These are phyloP conservation scores for Alternaria burnsii DNA, from an alignment of 2,329 filamentous ascomycete species.

Conservation along the genomic window DNA sequence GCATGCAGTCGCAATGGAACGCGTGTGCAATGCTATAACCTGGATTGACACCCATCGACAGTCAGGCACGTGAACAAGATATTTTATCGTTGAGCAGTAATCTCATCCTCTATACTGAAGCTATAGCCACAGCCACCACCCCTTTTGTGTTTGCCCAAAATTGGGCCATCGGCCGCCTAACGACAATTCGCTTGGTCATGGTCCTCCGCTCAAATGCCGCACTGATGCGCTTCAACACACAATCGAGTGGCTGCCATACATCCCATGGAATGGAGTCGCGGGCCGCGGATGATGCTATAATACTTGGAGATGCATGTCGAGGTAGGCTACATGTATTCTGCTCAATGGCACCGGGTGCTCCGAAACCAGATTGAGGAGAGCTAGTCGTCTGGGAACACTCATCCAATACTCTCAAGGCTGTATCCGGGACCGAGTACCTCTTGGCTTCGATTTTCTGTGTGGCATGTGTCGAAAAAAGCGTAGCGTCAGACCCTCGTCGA, in stretches of 20 bases:
- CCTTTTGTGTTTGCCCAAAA: slow-evolving; percentile 25
- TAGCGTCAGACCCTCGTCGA: slow-evolving; percentile 11
- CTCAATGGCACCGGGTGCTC: not conserved
- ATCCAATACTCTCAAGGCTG: not conserved
- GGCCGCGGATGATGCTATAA: not conserved
- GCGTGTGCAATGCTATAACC: slow-evolving; percentile 18
- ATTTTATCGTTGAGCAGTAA: not conserved
- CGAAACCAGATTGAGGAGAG: slow-evolving; percentile 14
- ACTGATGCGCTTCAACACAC: slow-evolving; percentile 8
- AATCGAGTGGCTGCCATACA: slow-evolving; percentile 8
- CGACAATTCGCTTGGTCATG: not conserved
- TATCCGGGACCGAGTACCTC: not conserved
- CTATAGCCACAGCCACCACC: slow-evolving; percentile 22
- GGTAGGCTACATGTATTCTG: slow-evolving; percentile 1
- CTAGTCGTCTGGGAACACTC: slow-evolving; percentile 2
- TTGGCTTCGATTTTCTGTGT: not conserved
- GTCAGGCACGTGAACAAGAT: not conserved
- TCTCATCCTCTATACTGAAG: slow-evolving; percentile 19
- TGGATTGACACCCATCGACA: slow-evolving; percentile 26
- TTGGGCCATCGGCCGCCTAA: slow-evolving; percentile 6
- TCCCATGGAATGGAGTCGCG: not conserved
- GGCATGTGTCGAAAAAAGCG: not conserved
- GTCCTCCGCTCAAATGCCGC: not conserved
- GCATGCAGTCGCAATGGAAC: slow-evolving; percentile 4
- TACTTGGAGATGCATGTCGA: slow-evolving; percentile 17